Base-by-base conservation (phyloP, 306 rosid species). In the Arachis stenosperma region DNA sequence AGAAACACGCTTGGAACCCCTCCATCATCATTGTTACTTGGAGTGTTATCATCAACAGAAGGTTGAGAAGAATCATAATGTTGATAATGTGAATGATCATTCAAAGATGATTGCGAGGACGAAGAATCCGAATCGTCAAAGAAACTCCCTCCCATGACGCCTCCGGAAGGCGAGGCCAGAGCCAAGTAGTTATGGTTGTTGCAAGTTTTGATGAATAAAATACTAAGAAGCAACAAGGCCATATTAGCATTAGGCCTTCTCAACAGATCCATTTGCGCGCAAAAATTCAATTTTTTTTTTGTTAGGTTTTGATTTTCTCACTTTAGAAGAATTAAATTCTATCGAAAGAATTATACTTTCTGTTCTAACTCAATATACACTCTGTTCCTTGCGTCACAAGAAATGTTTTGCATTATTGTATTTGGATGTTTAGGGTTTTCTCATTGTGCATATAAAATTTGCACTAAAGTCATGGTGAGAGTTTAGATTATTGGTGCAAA, bases 131-230 rank as follows among this genome's bases (percentile, higher is more conserved):
- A 80, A 39, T 75, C n/a, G 42, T 75, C 10, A 33, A 80, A 80
- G 77, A 80, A 80, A 41, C 72, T 69, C 22, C 84, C 84, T 62
- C 84, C 84, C 69, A 57, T 63, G 5, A 55, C 73, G 9, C 84
- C 84, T 29, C 80, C 80, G 2, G 84, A 75, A 2, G 80, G 13
- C 7, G 57, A 56, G 42, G 84, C 80, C 40, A 5, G 40, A 69
- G 66, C 80, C 54, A 62, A 6, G 62, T 62, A 44, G 46, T 74
- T 13, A 37, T 43, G 61, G 47, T 74, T 13, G 44, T 43, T 61
- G 47, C 17, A 69, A 22, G 65, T 33, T 33, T 33, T 57, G 14
- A 74, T 39, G 67, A 71, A 22, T 12, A 53, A 4, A 9, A 69
- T n/a, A 27, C 59, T 55, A 48, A 80, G 46, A 13, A 69, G 73